Evolutionary conservation across 495 filamentous ascomycete species (phyloP), one percentile per base, ranked within the genome.

Genomic region (Tuber calosporum): DNA sequence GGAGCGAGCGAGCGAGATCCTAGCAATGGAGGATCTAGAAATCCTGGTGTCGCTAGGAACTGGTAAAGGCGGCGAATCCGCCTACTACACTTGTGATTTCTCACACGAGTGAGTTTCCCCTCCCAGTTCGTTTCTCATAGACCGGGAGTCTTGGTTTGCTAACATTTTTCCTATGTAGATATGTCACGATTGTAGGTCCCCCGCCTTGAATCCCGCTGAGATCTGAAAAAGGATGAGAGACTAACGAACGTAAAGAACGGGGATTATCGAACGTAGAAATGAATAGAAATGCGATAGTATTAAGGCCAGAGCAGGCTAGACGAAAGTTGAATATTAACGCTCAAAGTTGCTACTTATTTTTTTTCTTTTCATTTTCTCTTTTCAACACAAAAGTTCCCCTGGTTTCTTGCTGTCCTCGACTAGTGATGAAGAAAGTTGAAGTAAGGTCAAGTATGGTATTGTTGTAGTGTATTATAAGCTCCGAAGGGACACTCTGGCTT

Each of bases 61-160:
- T 40, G 86, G 83, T 72, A 91, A 91, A 38, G 83, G 86, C 73
- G 89, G 93, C 81, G 89, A 94, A 82, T 92, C 91, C 15, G 88
- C 89, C 15, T 93, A 93, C 83, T 98, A 93, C 91, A 97, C 94
- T 76, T 98, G 95, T 83, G 95, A 98, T 84, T 96, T 97, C 83
- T 97, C 93, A 83, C 95, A 97, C 82, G 95, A 98, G 84, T 99
- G 95, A 85, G 93, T 73, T 20, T n/a, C 0, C 62, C 69, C 45
- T 69, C 58, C 70, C 26, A 62, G 69, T 20, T 39, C 22, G 34
- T 67, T 69, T 69, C 42, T 45, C n/a, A 34, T 68, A 36, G 19
- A 58, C 62, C 30, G 41, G 53, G 74, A 37, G 48, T 38, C 39
- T 58, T 20, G 67, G 26, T 70, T 72, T 77, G 69, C 62, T 74